These are phyloP conservation scores for Clonostachys byssicola DNA, from an alignment of 2,329 filamentous ascomycete species.

Conservation along the genomic window DNA sequence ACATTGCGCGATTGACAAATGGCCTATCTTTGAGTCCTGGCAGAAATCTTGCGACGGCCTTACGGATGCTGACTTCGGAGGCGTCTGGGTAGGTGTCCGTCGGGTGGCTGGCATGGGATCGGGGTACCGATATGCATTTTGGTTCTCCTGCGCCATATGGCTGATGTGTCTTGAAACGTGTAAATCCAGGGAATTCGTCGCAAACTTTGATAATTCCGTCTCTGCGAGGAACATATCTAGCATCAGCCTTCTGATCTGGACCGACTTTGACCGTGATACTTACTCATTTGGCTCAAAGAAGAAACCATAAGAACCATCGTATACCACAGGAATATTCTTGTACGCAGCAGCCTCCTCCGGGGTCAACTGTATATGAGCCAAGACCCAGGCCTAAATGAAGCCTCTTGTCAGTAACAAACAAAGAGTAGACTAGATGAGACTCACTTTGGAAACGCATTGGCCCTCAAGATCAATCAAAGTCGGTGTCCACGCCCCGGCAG, in stretches of 20 bases:
- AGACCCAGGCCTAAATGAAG: constrained; percentile 33
- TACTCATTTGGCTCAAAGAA: constrained; percentile 42
- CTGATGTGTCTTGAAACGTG: constrained; percentile 22
- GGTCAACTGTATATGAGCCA: constrained; percentile 36
- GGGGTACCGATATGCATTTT: constrained; percentile 21
- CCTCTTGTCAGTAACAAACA: background rate
- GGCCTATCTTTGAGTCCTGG: constrained; percentile 18
- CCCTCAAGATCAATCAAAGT: constrained; percentile 20
- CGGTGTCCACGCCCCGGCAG: constrained; percentile 31
- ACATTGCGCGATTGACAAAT: constrained; percentile 22
- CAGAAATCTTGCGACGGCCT: constrained; percentile 19
- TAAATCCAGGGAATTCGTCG: constrained; percentile 33
- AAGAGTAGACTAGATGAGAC: background rate
- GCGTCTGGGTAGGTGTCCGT: constrained; percentile 27
- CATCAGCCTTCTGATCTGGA: background rate
- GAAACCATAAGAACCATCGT: constrained; percentile 40
- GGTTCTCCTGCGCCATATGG: constrained; percentile 21
- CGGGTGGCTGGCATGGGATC: constrained; percentile 27
- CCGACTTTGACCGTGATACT: background rate
- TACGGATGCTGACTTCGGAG: constrained; percentile 20
- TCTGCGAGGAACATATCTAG: background rate
- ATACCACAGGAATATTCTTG: constrained; percentile 34
- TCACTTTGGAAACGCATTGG: constrained; percentile 28
- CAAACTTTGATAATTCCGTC: constrained; percentile 28
- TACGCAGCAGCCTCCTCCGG: constrained; percentile 32